These are phyloP conservation scores for Maudiozyma pseudohumilis DNA, from an alignment of 805 yeast species.

Conservation along the genomic window DNA sequence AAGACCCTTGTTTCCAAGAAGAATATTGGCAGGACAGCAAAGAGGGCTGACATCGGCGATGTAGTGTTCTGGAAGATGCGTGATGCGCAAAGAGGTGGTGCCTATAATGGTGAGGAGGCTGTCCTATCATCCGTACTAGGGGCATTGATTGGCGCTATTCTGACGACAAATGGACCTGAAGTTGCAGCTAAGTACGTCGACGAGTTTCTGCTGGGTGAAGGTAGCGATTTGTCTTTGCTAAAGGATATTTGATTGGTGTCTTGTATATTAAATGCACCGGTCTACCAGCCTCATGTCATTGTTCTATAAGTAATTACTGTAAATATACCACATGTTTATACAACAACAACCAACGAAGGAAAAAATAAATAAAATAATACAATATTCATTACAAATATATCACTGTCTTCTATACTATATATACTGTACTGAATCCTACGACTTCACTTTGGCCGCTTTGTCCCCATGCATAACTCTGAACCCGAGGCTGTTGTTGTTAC, in stretches of 20 bases:
- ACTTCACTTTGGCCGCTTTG: not conserved
- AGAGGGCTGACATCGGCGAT: slow-evolving; percentile 37
- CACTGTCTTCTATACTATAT: no score
- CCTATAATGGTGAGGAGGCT: slow-evolving; percentile 44
- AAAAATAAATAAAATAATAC: no score
- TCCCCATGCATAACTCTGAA: slow-evolving; percentile 7
- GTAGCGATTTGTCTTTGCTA: slow-evolving; percentile 5
- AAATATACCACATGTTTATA: no score
- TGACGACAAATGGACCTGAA: slow-evolving; percentile 48
- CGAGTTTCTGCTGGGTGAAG: slow-evolving; percentile 36
- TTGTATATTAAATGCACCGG: no score
- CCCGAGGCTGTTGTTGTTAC: slow-evolving; percentile 14
- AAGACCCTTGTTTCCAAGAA: slow-evolving; percentile 42
- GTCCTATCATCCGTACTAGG: slow-evolving; percentile 45
- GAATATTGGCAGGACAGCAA: slow-evolving; percentile 44
- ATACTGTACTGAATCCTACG: no score
- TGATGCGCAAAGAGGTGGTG: slow-evolving; percentile 36
- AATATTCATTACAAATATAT: no score
- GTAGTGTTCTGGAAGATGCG: slow-evolving; percentile 60
- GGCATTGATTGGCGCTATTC: slow-evolving; percentile 62
- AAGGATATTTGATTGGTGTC: no score
- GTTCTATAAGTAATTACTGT: no score
- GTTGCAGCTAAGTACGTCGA: slow-evolving; percentile 50
- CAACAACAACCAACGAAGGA: no score
- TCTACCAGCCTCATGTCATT: no score